Evolutionary conservation across 352 stramenopile species (phyloP).

Genomic region (Globisporangium cystogenes): DNA sequence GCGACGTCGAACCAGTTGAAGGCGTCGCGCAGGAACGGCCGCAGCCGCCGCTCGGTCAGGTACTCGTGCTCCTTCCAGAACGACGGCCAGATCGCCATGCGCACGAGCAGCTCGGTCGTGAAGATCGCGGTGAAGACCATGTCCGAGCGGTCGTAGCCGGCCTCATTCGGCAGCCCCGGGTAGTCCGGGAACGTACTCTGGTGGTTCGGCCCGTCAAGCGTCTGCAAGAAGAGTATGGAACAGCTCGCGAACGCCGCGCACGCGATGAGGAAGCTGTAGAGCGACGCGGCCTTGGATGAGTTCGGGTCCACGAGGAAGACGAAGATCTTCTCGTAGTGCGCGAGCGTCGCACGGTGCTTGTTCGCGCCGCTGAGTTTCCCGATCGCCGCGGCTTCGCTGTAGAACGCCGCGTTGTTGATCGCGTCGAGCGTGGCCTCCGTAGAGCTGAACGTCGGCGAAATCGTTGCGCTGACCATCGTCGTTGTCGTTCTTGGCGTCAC

Average conservation of each 20-base stretch:
- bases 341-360: slow-evolving; percentile 33
- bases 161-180: slow-evolving; percentile 37
- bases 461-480: slow-evolving; percentile 24
- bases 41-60: slow-evolving; percentile 51
- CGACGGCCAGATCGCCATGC: slow-evolving; percentile 67
- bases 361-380: slow-evolving; percentile 16
- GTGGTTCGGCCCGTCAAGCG: slow-evolving; percentile 71
- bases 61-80: slow-evolving; percentile 71
- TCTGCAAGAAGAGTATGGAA: slow-evolving; percentile 71
- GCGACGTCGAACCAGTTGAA: slow-evolving; percentile 84
- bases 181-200: slow-evolving; percentile 59
- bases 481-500: too few species aligned
- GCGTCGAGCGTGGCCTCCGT: slow-evolving; percentile 46
- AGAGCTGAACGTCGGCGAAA: slow-evolving; percentile 57
- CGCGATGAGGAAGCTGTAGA: slow-evolving; percentile 75
- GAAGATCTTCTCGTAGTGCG: slow-evolving; percentile 56
- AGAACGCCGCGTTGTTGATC: slow-evolving; percentile 47
- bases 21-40: slow-evolving; percentile 61
- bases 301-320: slow-evolving; percentile 70
- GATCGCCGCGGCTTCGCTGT: slow-evolving; percentile 31
- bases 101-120: slow-evolving; percentile 60
- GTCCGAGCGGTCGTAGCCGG: slow-evolving; percentile 55
- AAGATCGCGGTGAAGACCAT: slow-evolving; percentile 72
- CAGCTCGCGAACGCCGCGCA: slow-evolving; percentile 62
- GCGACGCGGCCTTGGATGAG: slow-evolving; percentile 48